phyloP scores from a whole-genome alignment of 2,329 filamentous ascomycete genomes.

The Coniochaeta prunicola region DNA sequence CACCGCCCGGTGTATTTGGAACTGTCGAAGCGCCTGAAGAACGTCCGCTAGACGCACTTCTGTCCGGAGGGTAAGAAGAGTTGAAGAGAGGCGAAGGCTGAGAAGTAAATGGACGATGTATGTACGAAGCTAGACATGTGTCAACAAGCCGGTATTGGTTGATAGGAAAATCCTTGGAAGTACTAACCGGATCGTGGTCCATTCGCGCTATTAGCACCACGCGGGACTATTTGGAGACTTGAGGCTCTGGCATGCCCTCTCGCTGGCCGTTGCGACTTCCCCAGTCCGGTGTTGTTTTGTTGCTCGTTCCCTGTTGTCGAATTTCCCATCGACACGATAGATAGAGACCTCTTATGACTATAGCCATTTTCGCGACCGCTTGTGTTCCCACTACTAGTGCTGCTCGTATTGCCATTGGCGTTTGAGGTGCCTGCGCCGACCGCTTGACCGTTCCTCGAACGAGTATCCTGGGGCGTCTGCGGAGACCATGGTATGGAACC shows the following conservation, averaged over 20 bases:
- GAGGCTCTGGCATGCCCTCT: constrained; percentile 70
- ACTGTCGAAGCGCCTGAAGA: constrained; percentile 33
- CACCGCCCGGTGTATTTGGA: constrained; percentile 35
- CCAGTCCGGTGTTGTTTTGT: constrained; percentile 32
- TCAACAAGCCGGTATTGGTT: background rate
- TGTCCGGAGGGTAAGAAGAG: constrained; percentile 46
- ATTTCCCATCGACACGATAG: constrained; percentile 71
- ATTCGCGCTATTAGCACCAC: constrained; percentile 33
- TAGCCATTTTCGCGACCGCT: constrained; percentile 33
- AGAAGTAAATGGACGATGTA: constrained; percentile 35
- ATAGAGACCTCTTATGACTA: constrained; percentile 68
- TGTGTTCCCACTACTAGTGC: constrained; percentile 1
- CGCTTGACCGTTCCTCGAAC: constrained; percentile 11
- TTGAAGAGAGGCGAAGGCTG: constrained; percentile 45
- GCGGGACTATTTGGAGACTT: constrained; percentile 68
- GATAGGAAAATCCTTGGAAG: background rate
- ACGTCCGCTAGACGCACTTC: constrained; percentile 29
- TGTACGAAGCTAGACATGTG: constrained; percentile 24
- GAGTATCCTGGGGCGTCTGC: constrained; percentile 8
- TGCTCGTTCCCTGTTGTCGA: constrained; percentile 37
- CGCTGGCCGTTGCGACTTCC: constrained; percentile 39
- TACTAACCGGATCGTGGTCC: constrained; percentile 32
- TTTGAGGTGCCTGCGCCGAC: constrained; percentile 16
- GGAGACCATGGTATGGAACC: constrained; percentile 39
- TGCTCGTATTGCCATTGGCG: constrained; percentile 6